A percentile compares a stretch with the other conserved stretches of the same genome.
phyloP scores from a whole-genome alignment of 2,329 filamentous ascomycete genomes.

The Fusarium equiseti region DNA sequence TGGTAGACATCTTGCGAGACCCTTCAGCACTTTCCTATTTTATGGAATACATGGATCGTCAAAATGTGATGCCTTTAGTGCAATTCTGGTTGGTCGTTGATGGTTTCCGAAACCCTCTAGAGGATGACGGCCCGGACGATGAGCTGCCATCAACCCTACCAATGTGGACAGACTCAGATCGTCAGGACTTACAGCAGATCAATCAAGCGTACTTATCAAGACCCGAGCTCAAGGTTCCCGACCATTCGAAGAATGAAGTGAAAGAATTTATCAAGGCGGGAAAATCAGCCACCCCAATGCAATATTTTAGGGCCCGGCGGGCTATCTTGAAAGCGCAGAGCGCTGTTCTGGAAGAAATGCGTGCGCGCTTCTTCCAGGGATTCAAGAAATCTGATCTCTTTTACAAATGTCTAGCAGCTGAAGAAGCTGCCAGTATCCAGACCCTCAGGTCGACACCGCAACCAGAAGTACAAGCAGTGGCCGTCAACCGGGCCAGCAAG shows the following conservation, averaged over 20 bases:
- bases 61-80: conserved; percentile 85
- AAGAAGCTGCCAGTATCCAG: conserved; percentile 71
- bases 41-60: conserved; percentile 99
- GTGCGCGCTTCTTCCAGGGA: conserved; percentile 80
- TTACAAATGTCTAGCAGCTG: conserved; percentile 94
- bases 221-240: conserved; percentile 82
- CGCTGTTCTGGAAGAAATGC: conserved; percentile 85
- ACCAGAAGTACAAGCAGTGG: conserved; percentile 42
- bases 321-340: conserved; percentile 87
- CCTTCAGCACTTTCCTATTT: conserved; percentile 95
- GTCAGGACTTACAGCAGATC: conserved; percentile 89
- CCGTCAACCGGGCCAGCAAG: conserved; percentile 49
- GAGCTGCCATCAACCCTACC: conserved; percentile 71
- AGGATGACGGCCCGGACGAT: conserved; percentile 77
- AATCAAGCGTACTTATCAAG: conserved; percentile 89
- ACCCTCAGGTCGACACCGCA: conserved; percentile 39
- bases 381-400: conserved; percentile 96
- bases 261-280: conserved; percentile 83
- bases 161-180: conserved; percentile 85
- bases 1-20: conserved; percentile 89
- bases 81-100: conserved; percentile 99
- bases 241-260: conserved; percentile 76
- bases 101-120: conserved; percentile 92
- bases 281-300: conserved; percentile 77
- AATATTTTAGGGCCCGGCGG: conserved; percentile 85